Percentiles rank a stretch among this genome's conserved stretches.
These are phyloP conservation scores for Colletotrichum tropicicola DNA, from an alignment of 2,329 filamentous ascomycete genomes.

Conservation along the genomic window DNA sequence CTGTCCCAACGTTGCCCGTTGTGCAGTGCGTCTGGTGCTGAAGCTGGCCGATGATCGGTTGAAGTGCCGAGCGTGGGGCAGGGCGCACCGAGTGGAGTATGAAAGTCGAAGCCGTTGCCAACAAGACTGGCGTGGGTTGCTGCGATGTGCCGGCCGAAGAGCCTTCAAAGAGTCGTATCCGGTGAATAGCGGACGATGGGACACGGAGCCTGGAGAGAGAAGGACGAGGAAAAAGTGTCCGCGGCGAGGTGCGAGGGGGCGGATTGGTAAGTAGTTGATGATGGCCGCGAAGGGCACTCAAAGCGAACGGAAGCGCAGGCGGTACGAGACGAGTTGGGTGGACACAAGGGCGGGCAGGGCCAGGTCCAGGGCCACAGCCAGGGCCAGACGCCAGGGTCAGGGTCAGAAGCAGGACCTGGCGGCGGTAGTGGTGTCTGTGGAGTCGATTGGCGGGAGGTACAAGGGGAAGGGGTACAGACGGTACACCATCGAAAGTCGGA, in stretches of 20 bases:
- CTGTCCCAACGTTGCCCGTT: not conserved
- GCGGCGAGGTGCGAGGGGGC: conserved; percentile 2
- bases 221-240: not conserved
- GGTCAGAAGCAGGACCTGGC: conserved; percentile 21
- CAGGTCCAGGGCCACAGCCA: conserved; percentile 23
- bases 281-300: conserved; percentile 13
- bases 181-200: not conserved
- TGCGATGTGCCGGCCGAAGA: not conserved
- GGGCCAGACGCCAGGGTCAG: conserved; percentile 24
- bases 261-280: conserved; percentile 20
- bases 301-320: conserved; percentile 19
- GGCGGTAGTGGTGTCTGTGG: conserved; percentile 23
- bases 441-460: conserved; percentile 27
- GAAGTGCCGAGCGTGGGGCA: conserved; percentile 2
- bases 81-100: not conserved
- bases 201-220: not conserved
- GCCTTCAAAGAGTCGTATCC: not conserved
- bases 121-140: too few species aligned
- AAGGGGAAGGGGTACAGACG: conserved; percentile 26
- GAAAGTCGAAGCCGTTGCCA: too few species aligned
- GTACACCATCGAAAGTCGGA: conserved; percentile 17
- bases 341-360: conserved; percentile 16
- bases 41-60: conserved; percentile 7
- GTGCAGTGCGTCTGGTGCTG: not conserved
- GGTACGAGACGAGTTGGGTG: conserved; percentile 16